Base-by-base conservation (phyloP, 176 grass and related monocot species). In the Avena sativa region DNA sequence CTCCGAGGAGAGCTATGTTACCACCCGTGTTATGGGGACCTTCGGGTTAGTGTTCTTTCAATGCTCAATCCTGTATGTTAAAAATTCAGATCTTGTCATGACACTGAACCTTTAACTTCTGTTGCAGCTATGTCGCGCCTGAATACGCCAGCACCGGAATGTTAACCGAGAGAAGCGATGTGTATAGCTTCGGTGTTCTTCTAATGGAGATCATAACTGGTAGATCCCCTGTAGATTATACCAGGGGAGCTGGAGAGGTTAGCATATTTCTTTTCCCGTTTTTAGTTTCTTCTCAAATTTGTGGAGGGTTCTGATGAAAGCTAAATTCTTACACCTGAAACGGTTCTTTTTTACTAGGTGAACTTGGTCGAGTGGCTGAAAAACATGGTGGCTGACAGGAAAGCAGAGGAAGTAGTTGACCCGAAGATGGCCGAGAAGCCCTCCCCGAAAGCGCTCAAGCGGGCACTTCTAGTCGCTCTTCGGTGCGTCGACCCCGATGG, bases 301-400 rank as follows among this genome's bases (percentile, higher is more conserved):
- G 47, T 78, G 23, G 17, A 43, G 6, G 23, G 19, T 67, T 67
- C 9, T 2, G 2, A 9, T 5, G 53, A 84, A 84, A 85, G 52
- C 86, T 85, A 76, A 86, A 82, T 2, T 66, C 12, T 79, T 55
- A 0, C 25, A 74, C 79, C 79, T 12, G 63, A 4, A 36, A 53
- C 14, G 23, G 1, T 4, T 57, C 15, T 25, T 58, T 25, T 78
- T 69, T 62, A 47, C 83, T 43, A 98, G 96, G 93, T 98, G 76
- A 96, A 94, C 82, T 91, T 98, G 85, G 91, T 98, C n/a, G 97
- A 98, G 48, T 98, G 97, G 97, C 73, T 98, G 25, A 98, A 98
- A 77, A 84, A 70, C 71, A 96, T 96, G 97, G 97, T 98, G 30
- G 76, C 90, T 0, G 94, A 94, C 67, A 91, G 92, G 82, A 96